Evolutionary conservation across 768 basidiomycete genomes (phyloP).

Genomic region (Lentinus brumalis): DNA sequence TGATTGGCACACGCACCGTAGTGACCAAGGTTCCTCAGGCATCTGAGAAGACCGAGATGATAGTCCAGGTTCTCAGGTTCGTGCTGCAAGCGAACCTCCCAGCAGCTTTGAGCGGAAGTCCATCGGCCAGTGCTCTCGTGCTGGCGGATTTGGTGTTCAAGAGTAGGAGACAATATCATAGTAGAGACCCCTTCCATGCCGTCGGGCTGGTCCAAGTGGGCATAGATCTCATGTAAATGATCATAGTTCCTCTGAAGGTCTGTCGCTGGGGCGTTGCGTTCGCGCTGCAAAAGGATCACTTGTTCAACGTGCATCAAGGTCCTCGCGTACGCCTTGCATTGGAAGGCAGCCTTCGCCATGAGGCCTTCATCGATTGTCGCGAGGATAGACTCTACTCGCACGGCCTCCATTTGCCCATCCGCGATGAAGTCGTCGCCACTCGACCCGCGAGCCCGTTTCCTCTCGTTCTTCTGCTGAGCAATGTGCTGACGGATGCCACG

Average conservation of each 20-base stretch:
- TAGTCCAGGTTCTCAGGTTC: slow-evolving; percentile 86
- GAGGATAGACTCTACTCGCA: slow-evolving; percentile 77
- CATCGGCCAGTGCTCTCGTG: slow-evolving; percentile 96
- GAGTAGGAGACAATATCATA: slow-evolving; percentile 80
- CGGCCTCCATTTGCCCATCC: slow-evolving; percentile 49
- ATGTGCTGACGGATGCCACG: slow-evolving; percentile 72
- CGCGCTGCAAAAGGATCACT: slow-evolving; percentile 60
- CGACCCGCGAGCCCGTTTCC: slow-evolving; percentile 33
- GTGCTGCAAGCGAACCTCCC: slow-evolving; percentile 93
- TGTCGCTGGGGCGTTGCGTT: slow-evolving; percentile 25
- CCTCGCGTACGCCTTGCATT: slow-evolving; percentile 92
- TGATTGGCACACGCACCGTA: slow-evolving; percentile 65
- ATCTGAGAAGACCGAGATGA: slow-evolving; percentile 88
- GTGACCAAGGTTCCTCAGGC: slow-evolving; percentile 92
- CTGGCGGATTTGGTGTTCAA: slow-evolving; percentile 96
- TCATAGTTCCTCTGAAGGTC: slow-evolving; percentile 80
- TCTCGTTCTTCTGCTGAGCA: slow-evolving; percentile 48
- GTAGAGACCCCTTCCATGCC: slow-evolving; percentile 98
- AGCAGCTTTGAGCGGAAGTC: slow-evolving; percentile 99
- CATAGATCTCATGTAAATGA: slow-evolving; percentile 92
- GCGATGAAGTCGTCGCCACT: slow-evolving; percentile 40
- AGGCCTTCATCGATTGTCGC: slow-evolving; percentile 83
- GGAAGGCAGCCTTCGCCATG: slow-evolving; percentile 91
- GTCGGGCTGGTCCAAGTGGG: slow-evolving; percentile 95
- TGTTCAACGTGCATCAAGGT: slow-evolving; percentile 95